These are phyloP conservation scores for Raddia guianensis DNA, from an alignment of 176 grass and related monocot species.

Conservation along the genomic window DNA sequence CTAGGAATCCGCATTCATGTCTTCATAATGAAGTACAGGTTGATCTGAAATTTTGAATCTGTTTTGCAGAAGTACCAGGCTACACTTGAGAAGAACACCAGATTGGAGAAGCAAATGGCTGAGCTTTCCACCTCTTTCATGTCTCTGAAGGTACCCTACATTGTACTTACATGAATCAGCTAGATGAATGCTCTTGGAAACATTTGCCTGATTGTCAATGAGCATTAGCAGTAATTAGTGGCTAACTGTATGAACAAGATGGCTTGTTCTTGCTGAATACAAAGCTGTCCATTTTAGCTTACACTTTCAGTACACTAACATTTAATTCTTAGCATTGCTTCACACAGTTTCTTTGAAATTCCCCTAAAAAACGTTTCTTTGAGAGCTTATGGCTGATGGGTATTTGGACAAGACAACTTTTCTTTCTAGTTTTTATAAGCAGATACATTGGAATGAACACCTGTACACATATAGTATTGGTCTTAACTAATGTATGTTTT, in stretches of 20 bases:
- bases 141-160: slow-evolving; percentile 47
- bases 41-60: neutral
- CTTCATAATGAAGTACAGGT: neutral
- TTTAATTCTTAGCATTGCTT: slow-evolving; percentile 9
- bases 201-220: neutral
- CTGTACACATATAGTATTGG: neutral
- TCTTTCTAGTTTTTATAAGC: neutral
- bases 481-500: neutral
- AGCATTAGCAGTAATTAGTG: neutral
- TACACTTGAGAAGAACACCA: slow-evolving; percentile 49
- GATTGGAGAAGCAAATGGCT: slow-evolving; percentile 49
- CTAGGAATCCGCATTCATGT: neutral
- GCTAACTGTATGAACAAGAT: slow-evolving; percentile 48
- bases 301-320: neutral
- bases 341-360: neutral
- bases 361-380: too few species aligned
- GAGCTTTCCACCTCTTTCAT: slow-evolving; percentile 46
- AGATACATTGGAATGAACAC: neutral
- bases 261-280: slow-evolving; percentile 45
- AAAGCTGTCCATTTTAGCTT: neutral
- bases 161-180: neutral
- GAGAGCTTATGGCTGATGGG: neutral
- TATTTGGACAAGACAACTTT: neutral
- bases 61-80: slow-evolving; percentile 49
- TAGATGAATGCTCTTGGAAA: neutral